Conservation (phyloP, 2,329 filamentous ascomycete genomes). For the Peltaster fructicola region DNA sequence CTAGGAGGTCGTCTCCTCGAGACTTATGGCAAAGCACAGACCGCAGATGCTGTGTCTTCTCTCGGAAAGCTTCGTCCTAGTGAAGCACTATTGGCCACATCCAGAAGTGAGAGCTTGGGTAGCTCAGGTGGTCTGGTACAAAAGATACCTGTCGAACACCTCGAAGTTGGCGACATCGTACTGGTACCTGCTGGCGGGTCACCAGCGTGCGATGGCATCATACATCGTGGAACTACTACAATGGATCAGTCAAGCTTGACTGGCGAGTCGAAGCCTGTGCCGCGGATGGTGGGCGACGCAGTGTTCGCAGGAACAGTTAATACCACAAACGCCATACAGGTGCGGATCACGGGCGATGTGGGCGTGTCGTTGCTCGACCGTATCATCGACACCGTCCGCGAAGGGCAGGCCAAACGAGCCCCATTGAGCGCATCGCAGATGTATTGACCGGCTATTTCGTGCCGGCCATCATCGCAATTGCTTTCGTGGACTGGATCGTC, state of each 20-base stretch:
- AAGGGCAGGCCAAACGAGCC: slow-evolving; percentile 58
- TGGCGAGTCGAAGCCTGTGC: slow-evolving; percentile 52
- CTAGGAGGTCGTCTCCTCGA: slow-evolving; percentile 59
- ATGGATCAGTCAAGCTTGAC: slow-evolving; percentile 90
- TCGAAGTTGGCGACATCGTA: slow-evolving; percentile 40
- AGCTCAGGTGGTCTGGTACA: slow-evolving; percentile 4
- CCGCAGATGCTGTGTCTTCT: slow-evolving; percentile 68
- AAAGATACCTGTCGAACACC: slow-evolving; percentile 44
- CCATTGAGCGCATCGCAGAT: slow-evolving; percentile 63
- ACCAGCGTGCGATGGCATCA: slow-evolving; percentile 61
- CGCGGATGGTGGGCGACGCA: slow-evolving; percentile 43
- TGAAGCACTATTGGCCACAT: slow-evolving; percentile 49
- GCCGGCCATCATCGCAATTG: slow-evolving; percentile 50
- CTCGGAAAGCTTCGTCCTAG: slow-evolving; percentile 62
- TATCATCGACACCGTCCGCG: slow-evolving; percentile 58
- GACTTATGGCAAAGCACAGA: slow-evolving; percentile 79
- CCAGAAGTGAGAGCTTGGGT: slow-evolving; percentile 14
- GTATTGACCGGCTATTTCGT: slow-evolving; percentile 60
- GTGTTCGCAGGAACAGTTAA: slow-evolving; percentile 63
- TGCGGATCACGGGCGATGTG: slow-evolving; percentile 45
- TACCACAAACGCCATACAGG: slow-evolving; percentile 43
- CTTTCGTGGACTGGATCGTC: slow-evolving; percentile 51
- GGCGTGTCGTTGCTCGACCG: slow-evolving; percentile 64
- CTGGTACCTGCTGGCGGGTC: slow-evolving; percentile 63
- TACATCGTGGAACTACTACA: slow-evolving; percentile 38